Evolutionary conservation across 2,329 filamentous ascomycete species (phyloP).

Genomic region (Fusarium nygamai): DNA sequence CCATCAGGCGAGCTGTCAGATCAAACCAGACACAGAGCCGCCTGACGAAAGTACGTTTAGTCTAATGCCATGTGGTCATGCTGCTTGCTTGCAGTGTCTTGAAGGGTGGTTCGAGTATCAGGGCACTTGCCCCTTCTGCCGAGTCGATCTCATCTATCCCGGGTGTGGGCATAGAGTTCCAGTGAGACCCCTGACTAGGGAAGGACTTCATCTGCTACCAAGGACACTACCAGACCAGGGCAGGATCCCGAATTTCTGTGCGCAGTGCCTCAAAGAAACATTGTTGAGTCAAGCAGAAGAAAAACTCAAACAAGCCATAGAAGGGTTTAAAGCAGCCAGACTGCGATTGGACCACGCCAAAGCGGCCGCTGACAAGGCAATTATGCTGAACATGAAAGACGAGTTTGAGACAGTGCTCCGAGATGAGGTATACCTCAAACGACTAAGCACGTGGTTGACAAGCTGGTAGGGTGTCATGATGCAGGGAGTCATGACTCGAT

Average conservation of each 20-base stretch:
- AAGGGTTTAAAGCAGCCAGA: conserved; percentile 25
- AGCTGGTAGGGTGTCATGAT: conserved; percentile 32
- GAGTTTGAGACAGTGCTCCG: conserved; percentile 35
- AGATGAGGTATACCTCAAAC: conserved; percentile 36
- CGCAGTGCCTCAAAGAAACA: conserved; percentile 20
- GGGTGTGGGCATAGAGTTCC: conserved; percentile 46
- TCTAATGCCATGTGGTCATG: conserved; percentile 51
- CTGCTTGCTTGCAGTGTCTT: conserved; percentile 46
- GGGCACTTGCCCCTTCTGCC: conserved; percentile 50
- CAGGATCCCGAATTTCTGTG: conserved; percentile 40
- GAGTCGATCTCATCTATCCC: conserved; percentile 40
- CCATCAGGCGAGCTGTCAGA: conserved; percentile 25
- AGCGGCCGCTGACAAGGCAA: conserved; percentile 22
- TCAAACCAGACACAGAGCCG: conserved; percentile 27
- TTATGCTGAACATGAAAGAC: conserved; percentile 25
- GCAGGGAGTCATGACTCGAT: conserved; percentile 16
- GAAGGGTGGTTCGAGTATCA: conserved; percentile 39
- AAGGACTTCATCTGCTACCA: conserved; percentile 48
- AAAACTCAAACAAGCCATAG: conserved; percentile 19
- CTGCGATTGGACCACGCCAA: conserved; percentile 14
- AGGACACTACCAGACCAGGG: conserved; percentile 47
- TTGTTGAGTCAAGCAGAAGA: conserved; percentile 11
- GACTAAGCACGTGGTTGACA: conserved; percentile 38
- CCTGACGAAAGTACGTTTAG: conserved; percentile 34
- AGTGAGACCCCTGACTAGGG: conserved; percentile 40